These are phyloP conservation scores for Dactylellina haptotyla DNA, from an alignment of 2,329 filamentous ascomycete genomes.

Conservation along the genomic window DNA sequence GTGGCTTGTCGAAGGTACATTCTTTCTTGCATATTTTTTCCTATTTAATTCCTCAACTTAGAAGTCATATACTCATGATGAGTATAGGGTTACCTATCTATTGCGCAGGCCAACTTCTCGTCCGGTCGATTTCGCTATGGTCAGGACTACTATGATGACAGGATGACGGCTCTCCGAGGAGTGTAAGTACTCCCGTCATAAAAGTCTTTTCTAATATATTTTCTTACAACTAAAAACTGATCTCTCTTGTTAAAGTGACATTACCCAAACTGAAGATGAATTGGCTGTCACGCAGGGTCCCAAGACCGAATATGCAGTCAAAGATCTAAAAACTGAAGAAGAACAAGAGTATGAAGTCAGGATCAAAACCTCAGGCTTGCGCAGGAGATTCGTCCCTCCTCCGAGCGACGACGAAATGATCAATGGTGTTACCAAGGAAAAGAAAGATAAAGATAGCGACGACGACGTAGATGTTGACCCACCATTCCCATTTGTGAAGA, in stretches of 20 bases:
- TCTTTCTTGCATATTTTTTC: not conserved
- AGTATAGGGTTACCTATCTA: slow-evolving; percentile 63
- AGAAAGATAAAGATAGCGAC: not conserved
- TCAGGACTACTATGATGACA: slow-evolving; percentile 65
- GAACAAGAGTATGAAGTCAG: too few relatives aligned
- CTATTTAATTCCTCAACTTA: not conserved
- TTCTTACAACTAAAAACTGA: too few relatives aligned
- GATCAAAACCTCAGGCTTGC: slow-evolving; percentile 11
- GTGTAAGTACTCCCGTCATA: slow-evolving; percentile 59
- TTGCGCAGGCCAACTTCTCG: slow-evolving; percentile 65
- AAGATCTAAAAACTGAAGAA: slow-evolving; percentile 2
- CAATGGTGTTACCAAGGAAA: not conserved
- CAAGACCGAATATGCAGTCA: slow-evolving; percentile 14
- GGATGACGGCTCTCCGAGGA: slow-evolving; percentile 65
- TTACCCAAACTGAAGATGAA: not conserved
- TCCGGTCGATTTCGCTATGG: slow-evolving; percentile 61
- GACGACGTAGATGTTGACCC: not conserved
- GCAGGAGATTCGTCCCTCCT: too few relatives aligned
- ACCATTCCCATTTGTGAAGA: not conserved
- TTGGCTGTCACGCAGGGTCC: not conserved
- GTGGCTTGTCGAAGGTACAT: slow-evolving; percentile 62
- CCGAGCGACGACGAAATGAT: too few relatives aligned
- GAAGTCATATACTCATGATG: not conserved
- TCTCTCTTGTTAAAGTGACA: slow-evolving; percentile 32
- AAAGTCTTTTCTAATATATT: not conserved